A percentile compares a stretch with the other conserved stretches of the same genome.
Evolutionary conservation across 2,329 filamentous ascomycete genomes (phyloP).

Genomic region (Xylaria sp.): DNA sequence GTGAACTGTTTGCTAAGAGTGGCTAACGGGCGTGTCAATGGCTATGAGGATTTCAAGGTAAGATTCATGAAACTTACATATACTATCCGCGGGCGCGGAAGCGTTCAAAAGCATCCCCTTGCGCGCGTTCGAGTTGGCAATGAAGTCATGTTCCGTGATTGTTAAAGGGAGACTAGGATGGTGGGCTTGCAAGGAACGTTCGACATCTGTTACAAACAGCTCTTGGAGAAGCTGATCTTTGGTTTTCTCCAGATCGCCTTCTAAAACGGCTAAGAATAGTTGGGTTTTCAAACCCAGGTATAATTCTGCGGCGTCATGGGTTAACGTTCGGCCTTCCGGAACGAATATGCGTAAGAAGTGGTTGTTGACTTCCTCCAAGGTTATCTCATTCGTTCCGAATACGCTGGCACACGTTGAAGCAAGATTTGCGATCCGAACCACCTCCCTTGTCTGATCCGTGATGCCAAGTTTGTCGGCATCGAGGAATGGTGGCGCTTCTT

Average conservation of each 20-base stretch:
- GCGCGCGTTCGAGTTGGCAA: conserved; percentile 45
- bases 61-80: conserved; percentile 43
- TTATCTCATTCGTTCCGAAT: conserved; percentile 50
- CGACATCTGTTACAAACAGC: conserved; percentile 47
- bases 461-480: conserved; percentile 46
- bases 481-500: conserved; percentile 42
- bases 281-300: conserved; percentile 51
- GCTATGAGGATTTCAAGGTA: background rate
- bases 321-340: conserved; percentile 44
- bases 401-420: conserved; percentile 51
- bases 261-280: conserved; percentile 49
- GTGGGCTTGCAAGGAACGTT: conserved; percentile 45
- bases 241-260: conserved; percentile 44
- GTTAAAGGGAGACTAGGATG: conserved; percentile 46
- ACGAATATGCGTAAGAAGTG: conserved; percentile 50
- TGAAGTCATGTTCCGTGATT: conserved; percentile 45
- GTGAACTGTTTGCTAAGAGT: conserved; percentile 49
- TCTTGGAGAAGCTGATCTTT: conserved; percentile 47
- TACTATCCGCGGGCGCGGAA: conserved; percentile 42
- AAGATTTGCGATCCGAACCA: conserved; percentile 50
- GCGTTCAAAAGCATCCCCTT: conserved; percentile 48
- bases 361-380: conserved; percentile 49
- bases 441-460: conserved; percentile 45
- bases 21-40: conserved; percentile 40
- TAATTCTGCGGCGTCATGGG: conserved; percentile 49